Evolutionary conservation across 441 rosid genomes (phyloP).

Genomic region (Adansonia grandidieri): DNA sequence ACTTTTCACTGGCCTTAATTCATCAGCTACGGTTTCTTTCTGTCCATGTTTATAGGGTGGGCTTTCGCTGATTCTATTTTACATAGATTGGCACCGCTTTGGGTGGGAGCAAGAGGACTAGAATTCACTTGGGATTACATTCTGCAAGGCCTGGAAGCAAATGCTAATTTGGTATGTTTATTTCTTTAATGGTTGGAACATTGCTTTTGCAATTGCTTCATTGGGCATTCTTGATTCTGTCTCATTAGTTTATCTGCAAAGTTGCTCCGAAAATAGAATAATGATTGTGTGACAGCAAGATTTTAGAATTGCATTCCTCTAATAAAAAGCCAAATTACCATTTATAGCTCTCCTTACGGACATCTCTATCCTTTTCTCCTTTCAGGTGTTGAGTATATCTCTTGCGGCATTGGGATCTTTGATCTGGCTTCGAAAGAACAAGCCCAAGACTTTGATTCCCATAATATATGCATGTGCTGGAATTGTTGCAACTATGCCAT

Average conservation of each 20-base stretch:
- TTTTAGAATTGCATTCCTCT: not conserved
- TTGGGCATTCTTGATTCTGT: not conserved
- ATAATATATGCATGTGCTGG: slow-evolving; percentile 82
- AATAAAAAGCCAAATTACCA: not conserved
- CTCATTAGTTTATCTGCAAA: not conserved
- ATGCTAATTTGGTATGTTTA: slow-evolving; percentile 77
- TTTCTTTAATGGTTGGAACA: slow-evolving; percentile 4
- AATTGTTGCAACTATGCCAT: slow-evolving; percentile 93
- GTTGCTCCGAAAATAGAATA: not conserved
- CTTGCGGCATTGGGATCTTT: slow-evolving; percentile 90
- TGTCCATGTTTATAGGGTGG: slow-evolving; percentile 65
- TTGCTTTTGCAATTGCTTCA: not conserved
- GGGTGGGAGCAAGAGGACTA: slow-evolving; percentile 95
- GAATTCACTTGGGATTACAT: slow-evolving; percentile 95
- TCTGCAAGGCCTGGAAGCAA: slow-evolving; percentile 93
- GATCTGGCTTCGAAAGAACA: slow-evolving; percentile 96
- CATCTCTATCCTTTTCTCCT: slow-evolving; percentile 24
- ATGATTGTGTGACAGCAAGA: not conserved
- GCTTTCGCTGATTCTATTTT: slow-evolving; percentile 91
- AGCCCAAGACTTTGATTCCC: slow-evolving; percentile 84
- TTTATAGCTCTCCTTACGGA: not conserved
- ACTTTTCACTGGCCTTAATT: not conserved
- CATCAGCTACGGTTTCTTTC: slow-evolving; percentile 1
- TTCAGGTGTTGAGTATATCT: slow-evolving; percentile 82
- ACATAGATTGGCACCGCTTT: slow-evolving; percentile 89